Percentiles rank a stretch among this genome's conserved stretches.
phyloP scores from a whole-genome alignment of 805 yeast species.

The Naumovozyma castellii region DNA sequence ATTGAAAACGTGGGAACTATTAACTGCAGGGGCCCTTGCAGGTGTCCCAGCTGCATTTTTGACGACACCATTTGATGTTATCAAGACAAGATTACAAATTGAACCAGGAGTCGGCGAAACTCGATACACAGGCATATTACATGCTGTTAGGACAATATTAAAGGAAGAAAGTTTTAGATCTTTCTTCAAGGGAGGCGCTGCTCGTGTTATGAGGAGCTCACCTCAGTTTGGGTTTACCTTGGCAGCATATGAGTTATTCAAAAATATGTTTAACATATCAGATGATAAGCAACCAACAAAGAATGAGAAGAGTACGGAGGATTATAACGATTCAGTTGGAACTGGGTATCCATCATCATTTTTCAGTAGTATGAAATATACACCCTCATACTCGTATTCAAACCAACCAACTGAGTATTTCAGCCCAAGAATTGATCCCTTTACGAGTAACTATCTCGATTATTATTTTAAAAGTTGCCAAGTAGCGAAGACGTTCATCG shows the following conservation, averaged over 20 bases:
- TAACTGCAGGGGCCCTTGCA: conserved; percentile 84
- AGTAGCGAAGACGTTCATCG: conserved; percentile 51
- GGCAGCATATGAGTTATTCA: conserved; percentile 93
- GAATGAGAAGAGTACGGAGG: not conserved
- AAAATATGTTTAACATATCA: conserved; percentile 27
- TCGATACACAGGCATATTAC: conserved; percentile 63
- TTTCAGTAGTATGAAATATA: conserved; percentile 7
- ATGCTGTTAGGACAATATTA: conserved; percentile 65
- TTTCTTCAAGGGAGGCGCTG: conserved; percentile 93
- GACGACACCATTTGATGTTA: conserved; percentile 95
- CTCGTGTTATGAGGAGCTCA: conserved; percentile 87
- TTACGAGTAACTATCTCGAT: conserved; percentile 32
- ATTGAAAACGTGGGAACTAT: conserved; percentile 74
- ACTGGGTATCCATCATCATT: conserved; percentile 17
- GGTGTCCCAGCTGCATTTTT: conserved; percentile 97
- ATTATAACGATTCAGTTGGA: conserved; percentile 18
- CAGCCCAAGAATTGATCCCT: conserved; percentile 23
- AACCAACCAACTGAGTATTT: conserved; percentile 17
- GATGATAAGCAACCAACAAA: not conserved
- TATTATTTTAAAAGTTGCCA: conserved; percentile 50
- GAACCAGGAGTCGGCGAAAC: conserved; percentile 71
- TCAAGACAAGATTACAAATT: conserved; percentile 88
- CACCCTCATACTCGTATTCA: conserved; percentile 12
- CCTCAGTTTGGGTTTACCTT: conserved; percentile 97
- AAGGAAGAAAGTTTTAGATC: conserved; percentile 79